Evolutionary conservation across 257 asterid species (phyloP).

Genomic region (Ligustrum vulgare): DNA sequence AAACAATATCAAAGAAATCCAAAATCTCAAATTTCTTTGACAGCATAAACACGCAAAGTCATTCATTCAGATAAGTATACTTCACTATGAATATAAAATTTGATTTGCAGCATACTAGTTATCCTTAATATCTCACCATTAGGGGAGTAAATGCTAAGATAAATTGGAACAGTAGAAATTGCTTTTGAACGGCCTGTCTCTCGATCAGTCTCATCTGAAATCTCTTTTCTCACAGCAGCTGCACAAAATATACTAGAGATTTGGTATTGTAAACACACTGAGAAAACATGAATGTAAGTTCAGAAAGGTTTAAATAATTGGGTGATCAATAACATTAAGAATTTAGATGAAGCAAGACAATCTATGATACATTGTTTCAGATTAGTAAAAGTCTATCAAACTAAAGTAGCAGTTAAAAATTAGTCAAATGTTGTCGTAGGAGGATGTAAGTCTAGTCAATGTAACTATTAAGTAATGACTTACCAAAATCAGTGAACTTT

Average conservation of each 20-base stretch:
- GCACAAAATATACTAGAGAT: slow-evolving; percentile 20
- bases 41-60: not conserved
- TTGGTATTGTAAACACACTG: not conserved
- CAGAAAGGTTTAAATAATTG: not conserved
- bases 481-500: slow-evolving; percentile 72
- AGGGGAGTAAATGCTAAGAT: slow-evolving; percentile 73
- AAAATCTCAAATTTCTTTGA: not conserved
- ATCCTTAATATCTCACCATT: slow-evolving; percentile 41
- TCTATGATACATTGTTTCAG: not conserved
- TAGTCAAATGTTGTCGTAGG: not conserved
- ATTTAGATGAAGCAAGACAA: not conserved
- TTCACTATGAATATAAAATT: slow-evolving; percentile 2
- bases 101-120: not conserved
- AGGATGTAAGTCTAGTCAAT: not conserved
- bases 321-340: not conserved
- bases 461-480: slow-evolving; percentile 10
- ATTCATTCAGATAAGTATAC: not conserved
- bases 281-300: not conserved
- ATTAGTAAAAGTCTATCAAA: not conserved
- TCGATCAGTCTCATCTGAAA: slow-evolving; percentile 74
- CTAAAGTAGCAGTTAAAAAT: not conserved
- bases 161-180: slow-evolving; percentile 68
- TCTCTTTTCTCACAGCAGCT: slow-evolving; percentile 76
- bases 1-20: not conserved
- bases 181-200: slow-evolving; percentile 70